These are phyloP conservation scores for Arthrocladium fulminans DNA, from an alignment of 2,329 filamentous ascomycete genomes.

Conservation along the genomic window DNA sequence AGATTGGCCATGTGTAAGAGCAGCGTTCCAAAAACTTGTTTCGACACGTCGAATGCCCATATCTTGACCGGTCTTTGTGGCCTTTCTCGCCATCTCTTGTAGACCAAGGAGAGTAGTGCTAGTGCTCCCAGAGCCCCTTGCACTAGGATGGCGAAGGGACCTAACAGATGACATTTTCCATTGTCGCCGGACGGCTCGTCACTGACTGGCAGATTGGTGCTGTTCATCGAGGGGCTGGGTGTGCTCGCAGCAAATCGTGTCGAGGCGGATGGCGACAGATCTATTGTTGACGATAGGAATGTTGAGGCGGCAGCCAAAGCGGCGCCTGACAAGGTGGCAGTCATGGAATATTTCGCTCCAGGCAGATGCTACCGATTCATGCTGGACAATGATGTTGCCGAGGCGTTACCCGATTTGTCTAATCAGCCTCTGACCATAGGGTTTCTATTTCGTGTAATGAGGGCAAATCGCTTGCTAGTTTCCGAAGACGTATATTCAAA, in stretches of 20 bases:
- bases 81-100: constrained; percentile 84
- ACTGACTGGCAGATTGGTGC: neutral
- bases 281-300: neutral
- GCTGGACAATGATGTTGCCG: neutral
- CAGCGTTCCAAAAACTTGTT: constrained; percentile 90
- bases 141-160: constrained; percentile 82
- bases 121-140: constrained; percentile 77
- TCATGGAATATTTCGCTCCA: neutral
- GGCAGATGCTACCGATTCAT: neutral
- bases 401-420: too few relatives aligned
- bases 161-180: constrained; percentile 78
- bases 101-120: constrained; percentile 78
- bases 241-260: neutral
- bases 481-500: too few relatives aligned
- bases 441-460: too few relatives aligned
- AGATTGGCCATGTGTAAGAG: constrained; percentile 88
- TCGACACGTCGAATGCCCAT: constrained; percentile 95
- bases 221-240: neutral
- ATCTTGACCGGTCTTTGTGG: constrained; percentile 90
- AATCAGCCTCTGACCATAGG: too few relatives aligned
- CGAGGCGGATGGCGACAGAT: neutral
- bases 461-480: too few relatives aligned
- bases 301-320: neutral
- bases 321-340: neutral
- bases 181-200: constrained; percentile 37